Percentiles rank a stretch among this genome's conserved stretches.
These are phyloP conservation scores for Pinus albicaulis DNA, from an alignment of 75 land plant species.

Conservation along the genomic window DNA sequence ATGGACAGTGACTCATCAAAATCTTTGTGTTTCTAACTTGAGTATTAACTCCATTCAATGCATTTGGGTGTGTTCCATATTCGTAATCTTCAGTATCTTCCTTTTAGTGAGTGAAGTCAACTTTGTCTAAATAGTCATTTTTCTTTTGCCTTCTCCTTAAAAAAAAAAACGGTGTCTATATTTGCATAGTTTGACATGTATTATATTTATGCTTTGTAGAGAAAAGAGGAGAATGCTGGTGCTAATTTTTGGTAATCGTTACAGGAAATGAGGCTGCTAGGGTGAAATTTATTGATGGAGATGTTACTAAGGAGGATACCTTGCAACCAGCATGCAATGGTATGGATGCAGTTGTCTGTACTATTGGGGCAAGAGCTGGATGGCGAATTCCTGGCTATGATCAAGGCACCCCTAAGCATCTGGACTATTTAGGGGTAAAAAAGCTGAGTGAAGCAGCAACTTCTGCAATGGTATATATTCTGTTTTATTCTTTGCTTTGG, in stretches of 20 bases:
- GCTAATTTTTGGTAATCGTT: not conserved
- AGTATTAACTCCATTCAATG: no score
- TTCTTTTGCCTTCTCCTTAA: not conserved
- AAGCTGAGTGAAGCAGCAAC: conserved; percentile 43
- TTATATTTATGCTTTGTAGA: not conserved
- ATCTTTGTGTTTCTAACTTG: no score
- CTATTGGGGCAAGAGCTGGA: conserved; percentile 34
- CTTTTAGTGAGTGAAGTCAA: not conserved
- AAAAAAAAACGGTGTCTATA: not conserved
- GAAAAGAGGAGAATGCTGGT: not conserved
- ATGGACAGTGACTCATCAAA: not conserved
- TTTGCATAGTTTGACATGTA: not conserved
- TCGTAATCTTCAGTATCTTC: not conserved
- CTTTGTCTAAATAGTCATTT: no score
- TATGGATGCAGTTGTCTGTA: conserved; percentile 36
- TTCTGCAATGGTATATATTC: conserved; percentile 25
- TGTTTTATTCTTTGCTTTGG: conserved; percentile 7
- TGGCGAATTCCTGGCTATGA: conserved; percentile 37
- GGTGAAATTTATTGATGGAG: conserved; percentile 35
- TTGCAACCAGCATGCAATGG: conserved; percentile 37
- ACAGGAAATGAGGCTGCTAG: conserved; percentile 32
- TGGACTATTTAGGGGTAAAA: conserved; percentile 37
- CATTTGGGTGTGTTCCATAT: not conserved
- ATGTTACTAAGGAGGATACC: conserved; percentile 40
- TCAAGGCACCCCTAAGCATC: conserved; percentile 29